A percentile compares a stretch with the other conserved stretches of the same genome.
These are phyloP conservation scores for Cercospora sp. DNA, from an alignment of 2,329 filamentous ascomycete species.

Conservation along the genomic window DNA sequence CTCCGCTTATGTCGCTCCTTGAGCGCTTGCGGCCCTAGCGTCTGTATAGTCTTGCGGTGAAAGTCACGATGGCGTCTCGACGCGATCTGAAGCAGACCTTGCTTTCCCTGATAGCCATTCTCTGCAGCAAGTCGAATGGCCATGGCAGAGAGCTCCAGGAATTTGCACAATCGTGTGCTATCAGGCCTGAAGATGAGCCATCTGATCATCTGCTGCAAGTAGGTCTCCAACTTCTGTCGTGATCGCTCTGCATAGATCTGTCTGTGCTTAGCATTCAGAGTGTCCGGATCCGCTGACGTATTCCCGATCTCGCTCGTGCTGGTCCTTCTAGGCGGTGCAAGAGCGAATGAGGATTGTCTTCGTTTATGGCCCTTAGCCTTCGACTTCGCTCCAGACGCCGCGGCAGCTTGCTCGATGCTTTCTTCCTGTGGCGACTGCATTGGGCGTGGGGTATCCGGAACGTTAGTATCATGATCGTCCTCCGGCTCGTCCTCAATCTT, in stretches of 20 bases:
- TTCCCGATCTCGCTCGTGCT: conserved; percentile 48
- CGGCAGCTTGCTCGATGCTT: conserved; percentile 7
- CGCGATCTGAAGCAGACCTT: conserved; percentile 89
- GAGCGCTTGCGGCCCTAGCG: conserved; percentile 63
- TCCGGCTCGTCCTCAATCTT: conserved; percentile 77
- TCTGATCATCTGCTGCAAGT: conserved; percentile 88
- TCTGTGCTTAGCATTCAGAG: conserved; percentile 33
- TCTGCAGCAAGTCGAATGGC: conserved; percentile 92
- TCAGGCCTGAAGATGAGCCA: conserved; percentile 97
- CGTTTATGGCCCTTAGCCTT: conserved; percentile 44
- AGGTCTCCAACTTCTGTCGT: conserved; percentile 81
- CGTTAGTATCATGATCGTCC: conserved; percentile 47
- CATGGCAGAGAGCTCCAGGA: conserved; percentile 89
- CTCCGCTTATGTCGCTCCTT: conserved; percentile 84
- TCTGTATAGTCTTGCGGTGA: conserved; percentile 30
- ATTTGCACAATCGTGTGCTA: conserved; percentile 93
- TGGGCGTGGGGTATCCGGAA: conserved; percentile 50
- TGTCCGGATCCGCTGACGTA: conserved; percentile 40
- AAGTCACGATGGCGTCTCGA: conserved; percentile 65
- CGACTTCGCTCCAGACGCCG: conserved; percentile 39
- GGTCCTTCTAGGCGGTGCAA: conserved; percentile 60
- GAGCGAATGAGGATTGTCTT: conserved; percentile 57
- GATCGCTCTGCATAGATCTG: conserved; percentile 76
- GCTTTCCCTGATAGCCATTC: conserved; percentile 96
- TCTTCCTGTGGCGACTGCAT: conserved; percentile 27